Percentiles rank a stretch among this genome's conserved stretches.
phyloP scores from a whole-genome alignment of 148 eudicot species.

The Gaultheria prostrata region DNA sequence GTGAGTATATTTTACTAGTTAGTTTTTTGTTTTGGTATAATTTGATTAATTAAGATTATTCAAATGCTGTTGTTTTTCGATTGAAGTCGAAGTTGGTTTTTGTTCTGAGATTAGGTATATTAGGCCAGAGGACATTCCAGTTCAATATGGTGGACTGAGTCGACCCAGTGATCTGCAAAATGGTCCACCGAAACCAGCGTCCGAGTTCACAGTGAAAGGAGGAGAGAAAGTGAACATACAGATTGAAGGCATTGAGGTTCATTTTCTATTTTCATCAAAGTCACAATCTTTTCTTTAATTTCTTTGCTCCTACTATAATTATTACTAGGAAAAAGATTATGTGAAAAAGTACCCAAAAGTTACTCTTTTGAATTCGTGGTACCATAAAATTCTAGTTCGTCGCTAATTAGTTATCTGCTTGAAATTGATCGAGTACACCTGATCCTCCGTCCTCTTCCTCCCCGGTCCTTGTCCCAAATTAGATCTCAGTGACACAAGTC shows the following conservation, averaged over 20 bases:
- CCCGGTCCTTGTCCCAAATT: too few species aligned
- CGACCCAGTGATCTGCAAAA: slow-evolving; percentile 61
- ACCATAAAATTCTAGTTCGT: too few species aligned
- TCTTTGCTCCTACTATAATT: not conserved
- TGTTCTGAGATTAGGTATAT: slow-evolving; percentile 50
- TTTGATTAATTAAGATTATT: not conserved
- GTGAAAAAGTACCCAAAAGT: too few species aligned
- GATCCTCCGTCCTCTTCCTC: too few species aligned
- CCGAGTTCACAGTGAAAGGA: slow-evolving; percentile 87
- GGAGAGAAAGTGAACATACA: slow-evolving; percentile 94
- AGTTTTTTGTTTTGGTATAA: not conserved
- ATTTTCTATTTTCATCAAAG: not conserved
- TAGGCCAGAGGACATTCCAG: slow-evolving; percentile 86
- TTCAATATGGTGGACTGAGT: slow-evolving; percentile 91
- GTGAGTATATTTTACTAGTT: slow-evolving; percentile 31
- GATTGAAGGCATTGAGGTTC: slow-evolving; percentile 96
- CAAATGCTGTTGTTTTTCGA: too few species aligned
- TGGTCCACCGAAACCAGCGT: slow-evolving; percentile 90
- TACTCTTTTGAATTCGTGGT: too few species aligned
- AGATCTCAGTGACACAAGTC: too few species aligned
- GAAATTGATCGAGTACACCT: too few species aligned
- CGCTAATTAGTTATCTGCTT: too few species aligned
- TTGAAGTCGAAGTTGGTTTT: not conserved
- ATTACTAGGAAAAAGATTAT: not conserved
- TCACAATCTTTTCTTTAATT: not conserved